These are phyloP conservation scores for Periglandula ipomoeae DNA, from an alignment of 2,329 filamentous ascomycete species.

Conservation along the genomic window DNA sequence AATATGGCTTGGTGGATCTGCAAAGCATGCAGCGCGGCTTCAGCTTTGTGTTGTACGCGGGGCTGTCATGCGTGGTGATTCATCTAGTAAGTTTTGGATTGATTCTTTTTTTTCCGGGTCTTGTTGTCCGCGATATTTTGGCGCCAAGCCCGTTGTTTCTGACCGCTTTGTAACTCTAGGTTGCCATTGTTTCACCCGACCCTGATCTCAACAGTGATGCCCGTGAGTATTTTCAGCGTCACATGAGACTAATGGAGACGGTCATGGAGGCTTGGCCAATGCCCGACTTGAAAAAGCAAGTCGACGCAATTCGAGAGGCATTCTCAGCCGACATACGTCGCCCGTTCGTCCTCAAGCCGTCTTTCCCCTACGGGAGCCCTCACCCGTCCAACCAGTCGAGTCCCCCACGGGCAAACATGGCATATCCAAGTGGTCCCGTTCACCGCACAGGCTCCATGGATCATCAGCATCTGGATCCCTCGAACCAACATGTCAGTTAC, in stretches of 20 bases:
- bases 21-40: constrained; percentile 90
- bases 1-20: constrained; percentile 70
- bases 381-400: constrained; percentile 54
- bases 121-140: constrained; percentile 6
- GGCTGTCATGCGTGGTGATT: constrained; percentile 85
- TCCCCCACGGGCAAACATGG: constrained; percentile 44
- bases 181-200: constrained; percentile 88
- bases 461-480: constrained; percentile 40
- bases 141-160: background rate
- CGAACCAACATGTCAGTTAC: constrained; percentile 52
- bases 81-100: constrained; percentile 65
- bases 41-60: constrained; percentile 89
- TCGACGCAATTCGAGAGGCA: constrained; percentile 79
- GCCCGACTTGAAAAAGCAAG: constrained; percentile 82
- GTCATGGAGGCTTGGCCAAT: constrained; percentile 79
- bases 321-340: constrained; percentile 81
- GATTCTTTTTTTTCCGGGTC: background rate
- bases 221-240: constrained; percentile 79
- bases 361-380: constrained; percentile 80
- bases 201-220: constrained; percentile 79
- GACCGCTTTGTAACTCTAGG: constrained; percentile 40
- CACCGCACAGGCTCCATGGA: constrained; percentile 41
- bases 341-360: constrained; percentile 80
- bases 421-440: constrained; percentile 36
- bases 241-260: constrained; percentile 87